Base-by-base conservation (phyloP, 2,329 filamentous ascomycete species). In the Sporothrix curviconia region DNA sequence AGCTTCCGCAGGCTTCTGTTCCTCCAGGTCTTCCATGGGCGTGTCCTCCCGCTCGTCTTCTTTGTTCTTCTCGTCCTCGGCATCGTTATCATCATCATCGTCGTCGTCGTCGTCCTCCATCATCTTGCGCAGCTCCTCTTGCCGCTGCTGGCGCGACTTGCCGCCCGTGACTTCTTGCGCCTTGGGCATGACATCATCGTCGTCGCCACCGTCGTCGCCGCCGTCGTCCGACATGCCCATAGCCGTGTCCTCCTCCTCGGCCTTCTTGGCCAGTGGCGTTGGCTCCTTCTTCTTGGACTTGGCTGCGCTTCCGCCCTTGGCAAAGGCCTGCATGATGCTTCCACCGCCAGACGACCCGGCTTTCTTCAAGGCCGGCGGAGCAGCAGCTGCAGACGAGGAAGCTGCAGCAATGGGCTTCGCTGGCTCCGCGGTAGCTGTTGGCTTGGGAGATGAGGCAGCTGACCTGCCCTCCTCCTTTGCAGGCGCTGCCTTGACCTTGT, bases 311-410 rank as follows among this genome's bases (percentile, higher is more conserved):
- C 77, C 75, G 3, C 77, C 70, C 65, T 87, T 89, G 14, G 89
- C 87, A 68, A 95, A 95, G 0, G 89, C 87, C 60, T 86, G 85
- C 77, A 94, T 90, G 25, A 95, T 82, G 59, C 62, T 59, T 22
- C 60, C 61, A 6, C 57, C 49, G 32, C 82, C 81, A 3, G 73
- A 74, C 12, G 85, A 82, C 15, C 74, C 77, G 3, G 67, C 55
- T 51, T 74, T 76, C 64, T 78, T 79, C 3, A 79, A 63, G 0
- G 70, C 49, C 5, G 58, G 55, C 1, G 57, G 25, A 15, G 72
- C 63, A 4, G 67, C 58, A 1, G 49, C n/a, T n/a, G n/a, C 55
- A 30, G 55, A 37, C 3, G 56, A 15, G 1, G 50, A 30, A 1
- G 50, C 37, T 6, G 50, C 50, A 7, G 50, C 36, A 6, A 22